Evolutionary conservation across 306 rosid genomes (phyloP).

Genomic region (Psophocarpus tetragonolobus): DNA sequence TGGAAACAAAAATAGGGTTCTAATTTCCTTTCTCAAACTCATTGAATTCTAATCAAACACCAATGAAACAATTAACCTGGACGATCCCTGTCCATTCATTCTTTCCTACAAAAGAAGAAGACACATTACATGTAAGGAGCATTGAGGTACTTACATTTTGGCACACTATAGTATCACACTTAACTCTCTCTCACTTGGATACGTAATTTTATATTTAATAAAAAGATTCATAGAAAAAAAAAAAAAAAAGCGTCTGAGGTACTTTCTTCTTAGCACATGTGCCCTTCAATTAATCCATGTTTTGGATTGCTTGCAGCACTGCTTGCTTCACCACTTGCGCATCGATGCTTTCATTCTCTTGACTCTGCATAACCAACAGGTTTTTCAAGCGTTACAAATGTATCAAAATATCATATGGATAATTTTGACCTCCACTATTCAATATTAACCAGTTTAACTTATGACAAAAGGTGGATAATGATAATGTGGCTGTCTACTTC

Average conservation of each 20-base stretch:
- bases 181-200: conserved; percentile 23
- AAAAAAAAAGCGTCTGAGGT: neutral
- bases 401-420: neutral
- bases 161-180: conserved; percentile 23
- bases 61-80: neutral
- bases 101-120: conserved; percentile 14
- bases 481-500: neutral
- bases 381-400: neutral
- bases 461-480: conserved; percentile 12
- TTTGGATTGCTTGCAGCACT: conserved; percentile 66
- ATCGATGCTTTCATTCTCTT: conserved; percentile 56
- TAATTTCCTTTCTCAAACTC: neutral
- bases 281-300: conserved; percentile 45
- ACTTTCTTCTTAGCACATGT: conserved; percentile 16
- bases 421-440: neutral
- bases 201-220: conserved; percentile 24
- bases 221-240: neutral
- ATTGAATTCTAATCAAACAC: neutral
- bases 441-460: neutral
- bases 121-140: conserved; percentile 1
- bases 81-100: conserved; percentile 30
- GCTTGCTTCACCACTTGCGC: conserved; percentile 80
- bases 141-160: conserved; percentile 8
- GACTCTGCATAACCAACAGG: conserved; percentile 42
- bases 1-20: neutral